Conservation (phyloP, 495 filamentous ascomycete species). For the Cetradonia linearis region DNA sequence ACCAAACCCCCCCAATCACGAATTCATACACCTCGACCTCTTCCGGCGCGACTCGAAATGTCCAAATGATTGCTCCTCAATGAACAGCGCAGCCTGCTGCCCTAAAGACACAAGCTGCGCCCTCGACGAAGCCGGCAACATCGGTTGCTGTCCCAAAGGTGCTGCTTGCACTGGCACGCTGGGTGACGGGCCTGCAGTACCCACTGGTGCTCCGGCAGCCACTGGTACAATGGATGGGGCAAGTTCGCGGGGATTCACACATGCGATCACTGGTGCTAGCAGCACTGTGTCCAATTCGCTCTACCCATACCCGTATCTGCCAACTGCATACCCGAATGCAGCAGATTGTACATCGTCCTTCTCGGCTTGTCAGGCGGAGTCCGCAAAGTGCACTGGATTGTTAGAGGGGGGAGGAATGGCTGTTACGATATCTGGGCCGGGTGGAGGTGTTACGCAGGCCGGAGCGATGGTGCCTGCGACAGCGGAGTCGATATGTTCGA, state of each 20-base stretch:
- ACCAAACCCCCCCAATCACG: background rate
- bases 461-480: constrained; percentile 37
- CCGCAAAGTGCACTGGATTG: constrained; percentile 49
- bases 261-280: constrained; percentile 16
- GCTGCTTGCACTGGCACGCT: constrained; percentile 54
- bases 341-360: constrained; percentile 59
- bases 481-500: constrained; percentile 56
- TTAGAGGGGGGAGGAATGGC: constrained; percentile 46
- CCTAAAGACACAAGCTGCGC: constrained; percentile 43
- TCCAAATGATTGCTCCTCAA: constrained; percentile 14
- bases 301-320: constrained; percentile 58
- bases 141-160: constrained; percentile 56
- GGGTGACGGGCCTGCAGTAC: constrained; percentile 28
- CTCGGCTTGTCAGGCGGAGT: constrained; percentile 54
- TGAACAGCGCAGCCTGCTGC: constrained; percentile 42
- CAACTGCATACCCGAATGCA: constrained; percentile 53
- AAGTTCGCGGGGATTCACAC: constrained; percentile 17
- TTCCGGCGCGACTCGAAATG: constrained; percentile 23
- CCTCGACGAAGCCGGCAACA: constrained; percentile 46
- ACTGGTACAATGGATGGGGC: constrained; percentile 25
- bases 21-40: constrained; percentile 15
- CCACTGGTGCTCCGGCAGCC: constrained; percentile 27
- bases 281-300: constrained; percentile 38
- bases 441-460: constrained; percentile 42
- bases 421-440: constrained; percentile 53